phyloP scores from a whole-genome alignment of 2,329 filamentous ascomycete genomes.

The Ambrosiella beaveri region DNA sequence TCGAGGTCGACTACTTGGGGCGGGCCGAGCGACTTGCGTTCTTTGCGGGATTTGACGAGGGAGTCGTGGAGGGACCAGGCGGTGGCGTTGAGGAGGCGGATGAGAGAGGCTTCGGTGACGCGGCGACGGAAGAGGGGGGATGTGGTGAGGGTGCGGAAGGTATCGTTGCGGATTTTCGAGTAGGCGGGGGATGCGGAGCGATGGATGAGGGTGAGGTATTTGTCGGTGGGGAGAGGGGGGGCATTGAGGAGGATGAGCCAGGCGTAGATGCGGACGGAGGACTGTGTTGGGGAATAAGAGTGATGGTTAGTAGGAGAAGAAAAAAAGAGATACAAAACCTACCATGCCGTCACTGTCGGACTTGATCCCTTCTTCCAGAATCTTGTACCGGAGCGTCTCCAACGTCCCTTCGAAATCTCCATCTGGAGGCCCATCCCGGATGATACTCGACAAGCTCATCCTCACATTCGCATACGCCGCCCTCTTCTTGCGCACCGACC shows the following conservation, averaged over 20 bases:
- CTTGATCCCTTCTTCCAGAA: constrained; percentile 59
- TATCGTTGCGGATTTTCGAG: constrained; percentile 95
- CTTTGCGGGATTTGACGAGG: constrained; percentile 31
- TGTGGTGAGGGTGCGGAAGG: constrained; percentile 87
- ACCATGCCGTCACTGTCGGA: constrained; percentile 72
- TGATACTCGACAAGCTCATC: constrained; percentile 52
- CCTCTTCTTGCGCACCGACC: constrained; percentile 16
- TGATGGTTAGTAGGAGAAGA: background rate
- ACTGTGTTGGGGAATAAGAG: constrained; percentile 34
- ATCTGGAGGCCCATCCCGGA: constrained; percentile 63
- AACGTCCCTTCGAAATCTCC: constrained; percentile 51
- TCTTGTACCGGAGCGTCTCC: constrained; percentile 54
- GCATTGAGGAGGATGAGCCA: constrained; percentile 91
- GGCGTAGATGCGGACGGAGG: constrained; percentile 79
- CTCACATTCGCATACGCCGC: constrained; percentile 33
- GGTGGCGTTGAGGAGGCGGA: constrained; percentile 82
- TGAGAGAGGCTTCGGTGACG: constrained; percentile 88
- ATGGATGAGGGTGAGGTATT: constrained; percentile 79
- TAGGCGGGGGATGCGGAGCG: constrained; percentile 89
- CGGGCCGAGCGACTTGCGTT: constrained; percentile 21
- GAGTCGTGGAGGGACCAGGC: constrained; percentile 86
- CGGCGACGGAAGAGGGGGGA: constrained; percentile 92
- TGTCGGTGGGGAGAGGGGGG: constrained; percentile 66
- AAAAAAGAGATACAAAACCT: constrained; percentile 16
- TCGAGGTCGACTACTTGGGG: background rate